Base-by-base conservation (phyloP, 257 asterid genomes). In the Solanum pinnatisectum region DNA sequence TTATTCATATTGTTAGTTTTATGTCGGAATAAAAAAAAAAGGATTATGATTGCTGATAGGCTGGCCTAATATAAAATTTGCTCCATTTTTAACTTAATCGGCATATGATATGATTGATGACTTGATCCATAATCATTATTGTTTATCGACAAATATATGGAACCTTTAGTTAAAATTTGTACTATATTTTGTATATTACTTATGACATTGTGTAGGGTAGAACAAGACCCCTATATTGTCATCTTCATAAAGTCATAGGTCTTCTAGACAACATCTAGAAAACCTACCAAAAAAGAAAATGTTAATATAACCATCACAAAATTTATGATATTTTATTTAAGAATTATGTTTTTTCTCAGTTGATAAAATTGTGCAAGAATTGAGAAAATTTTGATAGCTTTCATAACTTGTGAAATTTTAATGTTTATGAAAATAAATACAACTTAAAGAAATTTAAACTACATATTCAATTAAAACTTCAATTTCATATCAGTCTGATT, bases 61-160 rank as follows among this genome's bases (percentile, higher is more conserved):
- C 27, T 27, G 74, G 0, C 22, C 22, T 27, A 68, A 68, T 5
- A 10, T 67, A 30, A 15, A 30, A 6, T 7, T 30, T 71, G 1
- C 0, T 8, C 3, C 0, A 8, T 8, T 15, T 16, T 9, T 2
- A 71, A 15, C 6, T 71, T 8, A 0, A 15, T 71, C 2, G 23
- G 0, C 1, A 8, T 70, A 67, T 11, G 35, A 67, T 25, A 25
- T 12, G 18, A 25, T 9, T 32, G 11, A 70, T 27, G 10, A 8
- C 8, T 5, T n/a, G 6, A 67, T 32, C 1, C 0, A 0, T 71
- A 30, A 70, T 16, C 30, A 30, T 70, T 70, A 15, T 30, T 1
- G 60, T 4, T 33, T 70, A 14, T 13, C 8, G 0, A 27, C 2
- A 68, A 70, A 30, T 70, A 70, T 68, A 6, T 27, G 22, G 11